Conservation (phyloP, 2,329 filamentous ascomycete species). For the Juglanconis oblonga region DNA sequence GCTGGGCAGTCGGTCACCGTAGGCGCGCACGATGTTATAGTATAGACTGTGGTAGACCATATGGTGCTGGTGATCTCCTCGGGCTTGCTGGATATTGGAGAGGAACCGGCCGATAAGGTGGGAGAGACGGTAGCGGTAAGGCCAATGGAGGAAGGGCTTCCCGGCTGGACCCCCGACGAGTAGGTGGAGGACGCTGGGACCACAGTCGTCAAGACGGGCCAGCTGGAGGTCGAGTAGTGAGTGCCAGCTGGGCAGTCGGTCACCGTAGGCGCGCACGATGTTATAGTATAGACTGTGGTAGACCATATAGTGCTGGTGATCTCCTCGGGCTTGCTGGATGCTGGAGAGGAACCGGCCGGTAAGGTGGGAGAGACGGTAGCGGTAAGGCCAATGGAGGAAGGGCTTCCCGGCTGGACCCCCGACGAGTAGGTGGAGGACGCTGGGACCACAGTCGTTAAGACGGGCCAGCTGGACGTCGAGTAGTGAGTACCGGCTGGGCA, state of each 20-base stretch:
- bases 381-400: not conserved
- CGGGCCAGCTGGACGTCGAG: not conserved
- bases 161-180: not conserved
- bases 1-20: constrained; percentile 18
- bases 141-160: not conserved
- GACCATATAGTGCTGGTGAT: constrained; percentile 12
- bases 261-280: constrained; percentile 15
- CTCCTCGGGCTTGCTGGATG: not conserved
- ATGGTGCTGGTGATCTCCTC: constrained; percentile 10
- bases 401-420: not conserved
- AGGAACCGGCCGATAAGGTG: constrained; percentile 22
- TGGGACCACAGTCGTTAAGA: not conserved
- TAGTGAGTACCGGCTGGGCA: constrained; percentile 33
- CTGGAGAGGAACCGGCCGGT: not conserved
- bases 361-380: constrained; percentile 27
- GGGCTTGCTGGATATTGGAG: not conserved
- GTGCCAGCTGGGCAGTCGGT: constrained; percentile 21
- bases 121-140: constrained; percentile 22
- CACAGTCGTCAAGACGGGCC: not conserved
- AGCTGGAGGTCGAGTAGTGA: constrained; percentile 22
- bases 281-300: constrained; percentile 11
- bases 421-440: not conserved
- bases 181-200: not conserved
- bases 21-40: constrained; percentile 12
- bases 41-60: constrained; percentile 11